Percentiles rank a stretch among this genome's conserved stretches.
Conservation (phyloP, 768 basidiomycete genomes). For the Cystofilobasidium bisporidii region DNA sequence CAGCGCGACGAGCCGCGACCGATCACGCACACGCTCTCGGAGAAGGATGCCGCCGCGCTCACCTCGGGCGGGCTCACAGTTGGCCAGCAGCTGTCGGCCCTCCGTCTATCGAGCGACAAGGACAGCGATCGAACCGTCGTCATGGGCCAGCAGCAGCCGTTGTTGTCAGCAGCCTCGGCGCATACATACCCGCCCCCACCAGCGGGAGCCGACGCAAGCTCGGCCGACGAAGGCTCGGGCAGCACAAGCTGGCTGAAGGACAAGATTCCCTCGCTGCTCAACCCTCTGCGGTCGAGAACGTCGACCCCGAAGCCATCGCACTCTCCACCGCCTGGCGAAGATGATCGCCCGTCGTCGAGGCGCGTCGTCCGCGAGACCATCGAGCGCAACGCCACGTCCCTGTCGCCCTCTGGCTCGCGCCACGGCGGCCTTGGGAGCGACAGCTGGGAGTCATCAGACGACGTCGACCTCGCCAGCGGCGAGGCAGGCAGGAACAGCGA, state of each 20-base stretch:
- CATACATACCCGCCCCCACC: slow-evolving; percentile 1
- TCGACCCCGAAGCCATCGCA: background rate
- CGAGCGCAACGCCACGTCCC: background rate
- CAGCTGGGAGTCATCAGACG: background rate
- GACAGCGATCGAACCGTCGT: slow-evolving; percentile 4
- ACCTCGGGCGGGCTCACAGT: background rate
- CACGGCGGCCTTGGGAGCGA: background rate
- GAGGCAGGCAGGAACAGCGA: background rate
- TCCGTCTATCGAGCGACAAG: background rate
- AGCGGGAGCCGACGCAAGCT: background rate
- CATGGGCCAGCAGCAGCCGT: background rate
- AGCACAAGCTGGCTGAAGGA: background rate
- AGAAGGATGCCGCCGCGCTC: background rate
- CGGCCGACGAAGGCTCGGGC: background rate
- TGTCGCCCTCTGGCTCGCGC: background rate
- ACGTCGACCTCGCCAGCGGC: background rate
- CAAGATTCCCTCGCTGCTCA: background rate
- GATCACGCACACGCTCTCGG: background rate
- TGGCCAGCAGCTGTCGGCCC: background rate
- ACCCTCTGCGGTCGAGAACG: background rate
- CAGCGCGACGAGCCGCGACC: background rate
- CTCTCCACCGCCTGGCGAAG: background rate
- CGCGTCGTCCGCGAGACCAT: slow-evolving; percentile 8
- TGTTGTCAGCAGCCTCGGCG: background rate
- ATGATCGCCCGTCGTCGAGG: background rate